These are phyloP conservation scores for Metarhizium brunneum DNA, from an alignment of 2,329 filamentous ascomycete genomes.

Conservation along the genomic window DNA sequence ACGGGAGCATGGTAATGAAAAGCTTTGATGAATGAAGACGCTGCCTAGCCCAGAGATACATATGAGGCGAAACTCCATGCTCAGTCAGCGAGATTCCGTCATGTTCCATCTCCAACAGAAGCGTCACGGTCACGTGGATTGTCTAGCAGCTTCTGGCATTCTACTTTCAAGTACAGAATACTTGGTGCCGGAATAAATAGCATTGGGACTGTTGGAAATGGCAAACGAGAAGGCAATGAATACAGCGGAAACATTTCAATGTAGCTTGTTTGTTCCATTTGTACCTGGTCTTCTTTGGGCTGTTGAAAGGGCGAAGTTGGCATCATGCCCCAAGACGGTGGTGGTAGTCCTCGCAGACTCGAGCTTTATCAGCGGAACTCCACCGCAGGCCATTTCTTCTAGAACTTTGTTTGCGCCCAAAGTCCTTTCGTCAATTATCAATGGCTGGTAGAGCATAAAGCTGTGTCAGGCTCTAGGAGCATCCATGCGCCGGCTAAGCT, in stretches of 20 bases:
- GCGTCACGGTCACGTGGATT: constrained; percentile 5
- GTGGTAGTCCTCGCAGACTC: not conserved
- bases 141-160: not conserved
- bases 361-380: no score
- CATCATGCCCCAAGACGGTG: not conserved
- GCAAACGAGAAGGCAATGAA: not conserved
- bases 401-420: no score
- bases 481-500: no score
- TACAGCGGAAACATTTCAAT: not conserved
- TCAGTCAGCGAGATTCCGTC: constrained; percentile 12
- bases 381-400: no score
- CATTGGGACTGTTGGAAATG: not conserved
- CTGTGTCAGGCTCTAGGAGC: no score
- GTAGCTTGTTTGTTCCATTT: not conserved
- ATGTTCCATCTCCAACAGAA: constrained; percentile 7
- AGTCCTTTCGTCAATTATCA: no score
- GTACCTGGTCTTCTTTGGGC: not conserved
- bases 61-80: not conserved
- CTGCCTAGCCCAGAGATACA: not conserved
- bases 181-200: not conserved
- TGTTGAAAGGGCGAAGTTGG: not conserved
- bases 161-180: not conserved
- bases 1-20: not conserved
- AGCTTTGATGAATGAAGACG: not conserved
- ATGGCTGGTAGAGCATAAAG: no score